Conservation (phyloP, 169 alveolate species). For the Plasmodium gonderi region DNA sequence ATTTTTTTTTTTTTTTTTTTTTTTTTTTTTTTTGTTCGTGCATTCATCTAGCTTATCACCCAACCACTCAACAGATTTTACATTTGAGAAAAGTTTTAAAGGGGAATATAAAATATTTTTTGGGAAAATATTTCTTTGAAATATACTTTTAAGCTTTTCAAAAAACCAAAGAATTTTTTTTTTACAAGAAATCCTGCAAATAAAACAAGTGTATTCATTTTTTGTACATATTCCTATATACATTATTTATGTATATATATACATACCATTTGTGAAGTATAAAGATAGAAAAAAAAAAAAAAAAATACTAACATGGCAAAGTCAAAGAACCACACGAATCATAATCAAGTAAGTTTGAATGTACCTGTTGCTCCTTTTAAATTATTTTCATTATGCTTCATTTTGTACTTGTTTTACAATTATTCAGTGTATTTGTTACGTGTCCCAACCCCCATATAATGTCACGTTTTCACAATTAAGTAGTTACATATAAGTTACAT, state of each 20-base stretch:
- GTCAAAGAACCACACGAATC: conserved; percentile 90
- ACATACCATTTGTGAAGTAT: no score
- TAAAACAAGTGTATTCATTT: neutral
- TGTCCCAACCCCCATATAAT: no score
- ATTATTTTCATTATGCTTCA: neutral
- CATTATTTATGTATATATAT: neutral
- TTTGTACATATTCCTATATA: neutral
- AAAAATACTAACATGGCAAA: conserved; percentile 81
- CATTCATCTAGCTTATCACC: no score
- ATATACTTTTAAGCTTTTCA: neutral
- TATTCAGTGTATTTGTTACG: no score
- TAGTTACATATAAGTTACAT: no score
- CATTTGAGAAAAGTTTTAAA: neutral
- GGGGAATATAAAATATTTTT: neutral
- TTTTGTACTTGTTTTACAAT: neutral
- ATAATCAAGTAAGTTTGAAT: conserved; percentile 83
- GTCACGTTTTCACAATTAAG: no score
- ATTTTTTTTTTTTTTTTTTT: no score
- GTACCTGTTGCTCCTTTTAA: neutral
- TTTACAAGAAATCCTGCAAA: neutral
- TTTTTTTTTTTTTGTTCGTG: no score
- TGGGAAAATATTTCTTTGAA: neutral
- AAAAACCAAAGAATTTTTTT: neutral
- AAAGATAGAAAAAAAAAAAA: neutral
- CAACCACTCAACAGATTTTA: neutral